Evolutionary conservation across 345 rosid genomes (phyloP).

Genomic region (Hibiscus trionum): DNA sequence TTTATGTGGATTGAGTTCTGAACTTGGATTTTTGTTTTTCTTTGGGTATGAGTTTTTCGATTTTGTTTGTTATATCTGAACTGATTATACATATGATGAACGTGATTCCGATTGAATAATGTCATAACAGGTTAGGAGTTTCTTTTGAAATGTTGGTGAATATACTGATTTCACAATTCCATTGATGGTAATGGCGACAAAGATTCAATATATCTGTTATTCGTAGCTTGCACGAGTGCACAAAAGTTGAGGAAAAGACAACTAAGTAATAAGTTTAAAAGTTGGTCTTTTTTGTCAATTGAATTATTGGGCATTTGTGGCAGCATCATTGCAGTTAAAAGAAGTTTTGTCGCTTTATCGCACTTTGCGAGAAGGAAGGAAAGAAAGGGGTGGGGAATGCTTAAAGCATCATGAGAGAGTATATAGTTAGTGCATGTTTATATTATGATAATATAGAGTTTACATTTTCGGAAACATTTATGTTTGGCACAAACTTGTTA

Average conservation of each 20-base stretch:
- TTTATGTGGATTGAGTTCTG: not conserved
- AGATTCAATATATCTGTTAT: not conserved
- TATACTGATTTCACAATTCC: not conserved
- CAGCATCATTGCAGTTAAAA: not conserved
- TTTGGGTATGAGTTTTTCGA: not conserved
- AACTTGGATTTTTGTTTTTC: not conserved
- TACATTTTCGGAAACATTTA: not conserved
- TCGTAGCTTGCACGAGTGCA: not conserved
- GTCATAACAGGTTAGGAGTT: not conserved
- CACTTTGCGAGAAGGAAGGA: not conserved
- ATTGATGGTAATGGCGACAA: not conserved
- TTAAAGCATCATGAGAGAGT: not conserved
- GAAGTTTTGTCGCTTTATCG: not conserved
- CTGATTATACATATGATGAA: too few relatives aligned
- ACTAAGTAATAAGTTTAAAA: not conserved
- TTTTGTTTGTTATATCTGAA: not conserved
- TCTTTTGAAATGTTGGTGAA: not conserved
- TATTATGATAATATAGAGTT: not conserved
- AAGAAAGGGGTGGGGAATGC: not conserved
- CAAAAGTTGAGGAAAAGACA: not conserved
- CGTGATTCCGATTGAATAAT: too few relatives aligned
- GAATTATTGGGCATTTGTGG: not conserved
- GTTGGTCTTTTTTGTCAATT: not conserved
- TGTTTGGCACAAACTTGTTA: not conserved
- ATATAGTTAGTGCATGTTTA: not conserved